Base-by-base conservation (phyloP, 768 basidiomycete genomes). In the Pleurotus citrinopileatus region DNA sequence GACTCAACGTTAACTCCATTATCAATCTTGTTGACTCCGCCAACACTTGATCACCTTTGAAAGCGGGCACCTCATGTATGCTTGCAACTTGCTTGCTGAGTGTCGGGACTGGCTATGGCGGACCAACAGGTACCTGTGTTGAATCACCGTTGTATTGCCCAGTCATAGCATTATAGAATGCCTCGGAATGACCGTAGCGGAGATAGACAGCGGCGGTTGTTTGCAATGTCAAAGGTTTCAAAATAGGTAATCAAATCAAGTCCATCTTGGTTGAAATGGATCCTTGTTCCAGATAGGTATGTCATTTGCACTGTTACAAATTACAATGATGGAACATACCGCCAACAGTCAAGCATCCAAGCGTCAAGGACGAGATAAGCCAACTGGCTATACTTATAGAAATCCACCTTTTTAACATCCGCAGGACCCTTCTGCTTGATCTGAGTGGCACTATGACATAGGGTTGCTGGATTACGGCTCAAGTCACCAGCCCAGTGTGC, bases 401-500 rank as follows among this genome's bases (percentile, higher is more conserved):
- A 72, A 42, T 72, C 68, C 0, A 70, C 67, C 53, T 72, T 70
- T 53, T 67, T 70, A 13, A 71, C 34, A 43, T 70, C 68, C 1
- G 63, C 38, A 4, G 69, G 71, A 22, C 60, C 55, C 19, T 59
- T 57, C 1, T 57, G 62, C 1, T 63, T 62, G 37, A 70, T 70
- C 38, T 67, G 61, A 1, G 27, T 20, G 1, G 70, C 69, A 38
- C 68, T 71, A 26, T 69, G 63, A 0, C 66, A 67, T 2, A 73
- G 59, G 1, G 57, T 59, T 3, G 71, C 67, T 0, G 71, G 69
- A 57, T 73, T 64, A 0, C 50, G 34, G 10, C 53, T 60, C 0
- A 60, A 27, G 0, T 32, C 7, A 3, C 20, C 13, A 4, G 60
- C 71, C 70, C 70, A 73, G 56, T 73, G 65, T 5, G 63, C 58